Conservation (phyloP, 208 protist genomes). For the Trypanosoma melophagium region DNA sequence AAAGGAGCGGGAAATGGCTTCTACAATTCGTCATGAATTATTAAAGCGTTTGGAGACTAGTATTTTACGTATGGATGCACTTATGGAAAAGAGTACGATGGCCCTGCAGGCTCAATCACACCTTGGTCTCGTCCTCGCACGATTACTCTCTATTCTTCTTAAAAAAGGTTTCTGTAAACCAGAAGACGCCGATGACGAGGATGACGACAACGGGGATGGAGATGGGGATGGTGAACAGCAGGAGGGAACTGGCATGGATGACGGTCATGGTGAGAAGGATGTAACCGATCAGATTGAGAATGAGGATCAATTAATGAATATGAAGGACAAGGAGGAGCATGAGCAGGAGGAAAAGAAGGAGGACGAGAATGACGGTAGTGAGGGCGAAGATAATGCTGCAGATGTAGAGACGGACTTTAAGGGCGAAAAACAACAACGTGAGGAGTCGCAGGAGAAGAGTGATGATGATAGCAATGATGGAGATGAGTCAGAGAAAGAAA, state of each 20-base stretch:
- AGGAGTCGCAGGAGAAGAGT: slow-evolving; percentile 73
- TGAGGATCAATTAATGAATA: slow-evolving; percentile 95
- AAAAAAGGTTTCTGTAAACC: slow-evolving; percentile 95
- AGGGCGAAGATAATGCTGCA: slow-evolving; percentile 89
- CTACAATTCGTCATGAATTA: slow-evolving; percentile 14
- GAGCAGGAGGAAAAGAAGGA: slow-evolving; percentile 81
- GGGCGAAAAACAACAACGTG: slow-evolving; percentile 70
- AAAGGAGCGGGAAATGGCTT: neutral
- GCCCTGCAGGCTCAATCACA: slow-evolving; percentile 56
- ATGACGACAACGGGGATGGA: slow-evolving; percentile 54
- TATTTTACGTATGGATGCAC: slow-evolving; percentile 3
- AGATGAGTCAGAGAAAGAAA: slow-evolving; percentile 73
- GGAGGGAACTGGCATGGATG: slow-evolving; percentile 98
- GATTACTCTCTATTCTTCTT: slow-evolving; percentile 89
- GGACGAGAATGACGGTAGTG: slow-evolving; percentile 54
- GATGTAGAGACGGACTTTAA: slow-evolving; percentile 88
- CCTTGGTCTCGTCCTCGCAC: slow-evolving; percentile 81
- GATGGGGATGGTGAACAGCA: slow-evolving; percentile 65
- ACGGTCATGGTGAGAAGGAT: slow-evolving; percentile 98
- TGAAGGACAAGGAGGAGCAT: slow-evolving; percentile 90
- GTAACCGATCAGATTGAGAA: slow-evolving; percentile 98
- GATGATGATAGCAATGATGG: slow-evolving; percentile 65
- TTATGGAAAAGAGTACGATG: slow-evolving; percentile 20
- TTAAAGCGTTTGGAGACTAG: slow-evolving; percentile 1
- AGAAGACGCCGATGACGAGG: slow-evolving; percentile 81